Evolutionary conservation across 2,329 filamentous ascomycete genomes (phyloP), one percentile per base, ranked within the genome.

Genomic region (Fusarium sp.): DNA sequence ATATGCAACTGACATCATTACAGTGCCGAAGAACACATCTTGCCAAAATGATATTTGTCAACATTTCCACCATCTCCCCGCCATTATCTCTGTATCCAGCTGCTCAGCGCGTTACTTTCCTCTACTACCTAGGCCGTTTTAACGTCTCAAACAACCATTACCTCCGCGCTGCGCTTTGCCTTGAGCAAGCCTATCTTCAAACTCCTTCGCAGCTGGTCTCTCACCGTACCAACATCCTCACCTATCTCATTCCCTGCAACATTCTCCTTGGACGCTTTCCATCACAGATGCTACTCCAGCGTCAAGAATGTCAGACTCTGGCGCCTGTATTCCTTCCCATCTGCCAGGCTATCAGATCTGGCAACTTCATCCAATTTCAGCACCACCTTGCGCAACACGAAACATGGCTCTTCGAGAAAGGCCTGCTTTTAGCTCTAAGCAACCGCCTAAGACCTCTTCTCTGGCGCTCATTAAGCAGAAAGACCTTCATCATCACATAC

Each of bases 111-210:
- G 93, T 97, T 50, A 97, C 94, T 6, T 98, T 94, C 74, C 89
- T 98, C 16, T 98, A 97, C 82, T 97, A 97, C 77, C 90, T 98
- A 8, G 95, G 95, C 20, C 91, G 94, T 61, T 98, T 95, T 80
- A 89, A 94, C 75, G 93, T 97, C 77, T 89, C 92, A 68, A 94
- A 93, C 78, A 92, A 90, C 70, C 91, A 97, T 76, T 97, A 93
- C 79, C 89, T 88, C 66, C 90, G 92, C 26, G 93, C 94, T 0
- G 88, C 91, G 53, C 83, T 89, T 48, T 93, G 91, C 35, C 83
- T 98, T 9, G 88, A 97, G 74, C 86, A 90, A 26, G 93, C 95
- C 5, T 98, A 97, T 79, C 82, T 90, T 50, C 91, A 97, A 78
- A 88, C 85, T 0, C 86, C 85, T 2, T 73, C 80, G 0, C 76